phyloP scores from a whole-genome alignment of 768 basidiomycete genomes.

The Sarcodon sp. region DNA sequence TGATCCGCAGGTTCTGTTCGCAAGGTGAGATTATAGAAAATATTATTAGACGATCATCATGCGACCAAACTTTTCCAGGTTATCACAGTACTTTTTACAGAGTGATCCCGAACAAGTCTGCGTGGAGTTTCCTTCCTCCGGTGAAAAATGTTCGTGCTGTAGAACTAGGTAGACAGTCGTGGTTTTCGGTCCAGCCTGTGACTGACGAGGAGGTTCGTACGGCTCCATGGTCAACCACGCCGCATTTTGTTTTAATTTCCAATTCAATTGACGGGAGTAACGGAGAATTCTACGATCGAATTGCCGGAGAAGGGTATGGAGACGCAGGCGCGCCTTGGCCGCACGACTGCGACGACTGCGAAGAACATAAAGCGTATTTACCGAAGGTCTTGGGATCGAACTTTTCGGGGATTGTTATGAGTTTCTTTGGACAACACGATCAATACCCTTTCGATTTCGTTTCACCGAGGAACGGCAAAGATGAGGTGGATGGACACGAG shows the following conservation, averaged over 20 bases:
- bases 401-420: not conserved
- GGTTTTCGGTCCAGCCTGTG: not conserved
- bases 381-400: not conserved
- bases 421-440: not conserved
- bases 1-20: not conserved
- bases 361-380: not conserved
- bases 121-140: not conserved
- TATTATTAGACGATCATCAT: not conserved
- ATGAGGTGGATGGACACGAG: not conserved
- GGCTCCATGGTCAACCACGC: not conserved
- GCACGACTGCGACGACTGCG: not conserved
- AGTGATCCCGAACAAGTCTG: not conserved
- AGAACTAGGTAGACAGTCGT: not conserved
- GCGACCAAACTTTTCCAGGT: not conserved
- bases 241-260: not conserved
- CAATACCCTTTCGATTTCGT: not conserved
- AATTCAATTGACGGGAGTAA: not conserved
- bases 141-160: not conserved
- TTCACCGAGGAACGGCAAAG: not conserved
- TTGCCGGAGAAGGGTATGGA: not conserved
- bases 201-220: not conserved
- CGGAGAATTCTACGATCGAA: not conserved
- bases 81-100: not conserved
- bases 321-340: not conserved
- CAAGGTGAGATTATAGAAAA: not conserved